Evolutionary conservation across 1,284 basidiomycete genomes (phyloP).

Genomic region (Crepidotus sp.): DNA sequence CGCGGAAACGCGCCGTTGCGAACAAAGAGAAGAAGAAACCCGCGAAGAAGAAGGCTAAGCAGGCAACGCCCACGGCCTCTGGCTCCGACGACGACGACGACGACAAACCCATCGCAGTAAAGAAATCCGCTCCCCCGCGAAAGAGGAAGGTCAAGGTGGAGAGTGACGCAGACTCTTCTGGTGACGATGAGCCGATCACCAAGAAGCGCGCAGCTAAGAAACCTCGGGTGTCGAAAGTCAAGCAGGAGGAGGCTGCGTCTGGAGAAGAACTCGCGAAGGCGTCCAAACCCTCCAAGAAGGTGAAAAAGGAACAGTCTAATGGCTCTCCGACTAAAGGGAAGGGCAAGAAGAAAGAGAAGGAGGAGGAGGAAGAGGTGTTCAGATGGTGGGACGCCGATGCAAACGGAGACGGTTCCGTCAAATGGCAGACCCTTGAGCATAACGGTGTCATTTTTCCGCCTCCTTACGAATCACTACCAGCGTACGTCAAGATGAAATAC

Average conservation of each 20-base stretch:
- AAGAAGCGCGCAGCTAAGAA: conserved; percentile 20
- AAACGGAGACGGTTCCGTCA: conserved; percentile 67
- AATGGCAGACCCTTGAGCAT: conserved; percentile 93
- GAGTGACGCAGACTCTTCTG: conserved; percentile 18
- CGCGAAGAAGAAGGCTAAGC: conserved; percentile 60
- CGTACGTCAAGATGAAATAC: conserved; percentile 90
- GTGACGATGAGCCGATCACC: conserved; percentile 18
- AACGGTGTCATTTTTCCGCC: conserved; percentile 95
- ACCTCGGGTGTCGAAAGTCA: conserved; percentile 19
- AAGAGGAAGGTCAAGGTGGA: conserved; percentile 20
- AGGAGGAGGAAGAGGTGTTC: conserved; percentile 64
- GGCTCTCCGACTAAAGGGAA: conserved; percentile 34
- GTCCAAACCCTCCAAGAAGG: conserved; percentile 16
- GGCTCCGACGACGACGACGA: conserved; percentile 34
- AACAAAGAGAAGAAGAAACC: conserved; percentile 35
- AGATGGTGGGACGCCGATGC: conserved; percentile 80
- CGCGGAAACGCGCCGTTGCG: conserved; percentile 27
- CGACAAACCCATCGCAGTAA: conserved; percentile 36
- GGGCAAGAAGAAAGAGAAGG: conserved; percentile 43
- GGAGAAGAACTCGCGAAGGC: conserved; percentile 14
- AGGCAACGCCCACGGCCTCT: conserved; percentile 33
- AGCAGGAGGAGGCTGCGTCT: conserved; percentile 17
- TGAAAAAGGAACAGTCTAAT: conserved; percentile 28
- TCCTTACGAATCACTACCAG: conserved; percentile 82
- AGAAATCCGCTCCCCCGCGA: conserved; percentile 26